Evolutionary conservation across 306 rosid genomes (phyloP), one percentile per base, ranked within the genome.

Genomic region (Dalbergia cochinchinensis): DNA sequence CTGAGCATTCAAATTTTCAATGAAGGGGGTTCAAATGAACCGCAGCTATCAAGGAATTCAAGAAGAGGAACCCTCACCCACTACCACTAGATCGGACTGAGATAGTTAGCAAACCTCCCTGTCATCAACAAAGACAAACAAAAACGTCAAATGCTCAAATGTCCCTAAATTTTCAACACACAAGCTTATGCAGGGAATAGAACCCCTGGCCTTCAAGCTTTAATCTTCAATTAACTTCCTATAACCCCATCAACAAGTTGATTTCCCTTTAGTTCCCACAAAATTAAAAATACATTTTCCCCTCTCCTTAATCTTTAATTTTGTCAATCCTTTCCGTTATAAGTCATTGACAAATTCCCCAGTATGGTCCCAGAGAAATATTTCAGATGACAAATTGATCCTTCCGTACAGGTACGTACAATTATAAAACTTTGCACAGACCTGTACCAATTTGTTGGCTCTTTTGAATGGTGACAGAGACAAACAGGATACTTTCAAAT

Each of bases 101-200:
- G 58, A 71, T 89, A 87, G 82, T 81, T 87, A 71, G 78, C 85
- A 69, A 87, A 89, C 65, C 90, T 81, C 73, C 91, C 93, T 87
- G 93, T 79, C 53, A 76, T 78, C 58, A 82, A 64, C 58, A 82
- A 64, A 31, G 33, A 54, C 22, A 57, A 42, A 47, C 69, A 78
- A 51, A 45, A 13, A 64, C 19, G 62, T 69, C 74, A 78, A 5
- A 12, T 5, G 34, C 57, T 50, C 42, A 34, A 61, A 76, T 15
- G 37, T 5, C 68, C n/a, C 42, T 18, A 2, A 63, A 18, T 12
- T 67, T 8, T 39, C 9, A 41, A 11, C 3, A 67, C 37, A 44
- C 11, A 44, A 66, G 10, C 51, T 16, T 41, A 34, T 20, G 34
- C 69, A 35, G 20, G 58, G 19, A 63, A 8, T 34, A 71, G 26